Evolutionary conservation across 108 stramenopile genomes (phyloP), one percentile per base, ranked within the genome.

Genomic region (Mediolabrus comicus): DNA sequence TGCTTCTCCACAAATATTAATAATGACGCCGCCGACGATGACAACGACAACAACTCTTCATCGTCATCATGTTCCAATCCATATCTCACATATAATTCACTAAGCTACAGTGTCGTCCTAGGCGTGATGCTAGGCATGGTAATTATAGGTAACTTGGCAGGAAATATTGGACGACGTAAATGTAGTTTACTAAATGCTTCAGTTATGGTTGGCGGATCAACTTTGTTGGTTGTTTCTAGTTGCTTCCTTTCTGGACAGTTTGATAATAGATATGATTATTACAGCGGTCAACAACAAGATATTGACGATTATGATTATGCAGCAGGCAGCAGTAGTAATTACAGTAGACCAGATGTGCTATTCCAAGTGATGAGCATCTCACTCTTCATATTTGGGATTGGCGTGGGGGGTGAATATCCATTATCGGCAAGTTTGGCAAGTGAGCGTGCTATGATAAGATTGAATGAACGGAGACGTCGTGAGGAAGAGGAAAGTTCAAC

Each of bases 351-450:
- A 49, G 46, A 49, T 49, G 22, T 49, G 0, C 46, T 89, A 5
- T 86, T 83, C 52, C 53, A 53, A 9, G 58, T 61, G 16, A 84
- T 86, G 84, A 53, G 53, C 13, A 3, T 71, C 0, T 58, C 71
- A 8, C 52, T 87, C 9, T 87, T 87, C 32, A 19, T 91, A 24
- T 87, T 91, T 63, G 90, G 90, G 2, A 36, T 91, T 17, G 90
- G 90, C 2, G 90, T 91, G 4, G 90, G 90, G 0, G 90, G 90
- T 16, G 90, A 91, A 53, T 91, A 88, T 59, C 90, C 90, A 0
- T 59, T 91, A 29, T 69, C 72, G n/a, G 86, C 86, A 0, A 60
- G 74, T 0, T 67, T 69, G 24, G 90, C 90, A 0, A 72, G 76
- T 26, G 90, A 91, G 66, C 69, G 82, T 16, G 83, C 86, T 25